phyloP scores from a whole-genome alignment of 2,329 filamentous ascomycete species.

The Cladosporium cucumerinum region DNA sequence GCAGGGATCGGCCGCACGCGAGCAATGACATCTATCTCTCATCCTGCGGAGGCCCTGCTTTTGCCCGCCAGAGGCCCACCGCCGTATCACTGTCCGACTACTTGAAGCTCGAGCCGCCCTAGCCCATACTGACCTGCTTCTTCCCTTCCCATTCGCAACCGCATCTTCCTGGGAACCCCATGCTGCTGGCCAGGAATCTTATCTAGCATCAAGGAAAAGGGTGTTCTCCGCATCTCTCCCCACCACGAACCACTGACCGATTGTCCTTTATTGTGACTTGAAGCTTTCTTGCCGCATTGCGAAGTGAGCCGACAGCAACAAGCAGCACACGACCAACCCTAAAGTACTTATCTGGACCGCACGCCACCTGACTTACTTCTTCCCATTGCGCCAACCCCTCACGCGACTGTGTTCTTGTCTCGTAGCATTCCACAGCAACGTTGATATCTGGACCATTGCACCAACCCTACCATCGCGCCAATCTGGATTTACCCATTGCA shows the following conservation, averaged over 20 bases:
- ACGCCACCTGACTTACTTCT: not conserved
- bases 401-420: not conserved
- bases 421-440: conserved; percentile 9
- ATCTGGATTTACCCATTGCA: not conserved
- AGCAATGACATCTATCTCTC: not conserved
- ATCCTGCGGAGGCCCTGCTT: not conserved
- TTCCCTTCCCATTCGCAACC: not conserved
- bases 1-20: not conserved
- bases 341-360: conserved; percentile 4
- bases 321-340: not conserved
- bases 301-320: conserved; percentile 9
- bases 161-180: not conserved
- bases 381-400: conserved; percentile 15
- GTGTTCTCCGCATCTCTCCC: not conserved
- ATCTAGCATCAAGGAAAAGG: conserved; percentile 16
- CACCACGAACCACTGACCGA: conserved; percentile 12
- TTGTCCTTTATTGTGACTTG: conserved; percentile 10
- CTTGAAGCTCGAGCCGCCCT: conserved; percentile 3
- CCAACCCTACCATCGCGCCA: not conserved
- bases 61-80: not conserved
- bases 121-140: not conserved
- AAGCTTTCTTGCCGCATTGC: not conserved
- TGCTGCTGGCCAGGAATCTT: not conserved
- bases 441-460: conserved; percentile 6
- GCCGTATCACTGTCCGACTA: not conserved